Percentiles rank a stretch among this genome's conserved stretches.
Evolutionary conservation across 1,139 yeast species (phyloP).

Genomic region (Debaryomycetaceae sp.): DNA sequence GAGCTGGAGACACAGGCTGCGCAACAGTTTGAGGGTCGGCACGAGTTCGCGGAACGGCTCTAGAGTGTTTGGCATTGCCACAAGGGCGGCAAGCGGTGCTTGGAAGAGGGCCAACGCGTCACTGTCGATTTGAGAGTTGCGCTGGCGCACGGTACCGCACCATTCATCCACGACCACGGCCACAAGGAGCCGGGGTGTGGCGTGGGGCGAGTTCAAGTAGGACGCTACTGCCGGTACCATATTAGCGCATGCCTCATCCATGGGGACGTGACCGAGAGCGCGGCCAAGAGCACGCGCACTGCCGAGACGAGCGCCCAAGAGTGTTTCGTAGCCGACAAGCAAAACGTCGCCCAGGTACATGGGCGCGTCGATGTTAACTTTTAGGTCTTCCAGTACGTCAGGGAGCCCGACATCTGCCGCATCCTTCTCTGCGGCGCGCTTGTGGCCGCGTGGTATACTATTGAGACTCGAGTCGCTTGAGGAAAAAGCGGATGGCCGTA

Average conservation of each 20-base stretch:
- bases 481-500: conserved; percentile 51
- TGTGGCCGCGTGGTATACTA: conserved; percentile 17
- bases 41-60: conserved; percentile 75
- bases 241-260: conserved; percentile 21
- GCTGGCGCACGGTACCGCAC: conserved; percentile 28
- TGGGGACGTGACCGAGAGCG: conserved; percentile 46
- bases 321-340: conserved; percentile 64
- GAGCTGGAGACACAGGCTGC: conserved; percentile 81
- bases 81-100: conserved; percentile 19
- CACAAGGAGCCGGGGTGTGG: conserved; percentile 70
- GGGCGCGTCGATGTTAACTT: conserved; percentile 86
- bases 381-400: conserved; percentile 35
- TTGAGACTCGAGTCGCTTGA: conserved; percentile 23
- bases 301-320: conserved; percentile 65
- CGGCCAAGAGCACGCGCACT: conserved; percentile 73
- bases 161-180: conserved; percentile 68
- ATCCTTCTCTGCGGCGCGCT: conserved; percentile 17
- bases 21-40: conserved; percentile 72
- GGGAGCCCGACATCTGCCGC: conserved; percentile 40
- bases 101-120: conserved; percentile 14
- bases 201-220: conserved; percentile 48
- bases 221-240: conserved; percentile 29
- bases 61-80: conserved; percentile 34
- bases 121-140: conserved; percentile 9
- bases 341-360: conserved; percentile 87